Percentiles rank a stretch among this genome's conserved stretches.
Conservation (phyloP, 2,329 filamentous ascomycete species). For the Rhynchosporium graminicola region DNA sequence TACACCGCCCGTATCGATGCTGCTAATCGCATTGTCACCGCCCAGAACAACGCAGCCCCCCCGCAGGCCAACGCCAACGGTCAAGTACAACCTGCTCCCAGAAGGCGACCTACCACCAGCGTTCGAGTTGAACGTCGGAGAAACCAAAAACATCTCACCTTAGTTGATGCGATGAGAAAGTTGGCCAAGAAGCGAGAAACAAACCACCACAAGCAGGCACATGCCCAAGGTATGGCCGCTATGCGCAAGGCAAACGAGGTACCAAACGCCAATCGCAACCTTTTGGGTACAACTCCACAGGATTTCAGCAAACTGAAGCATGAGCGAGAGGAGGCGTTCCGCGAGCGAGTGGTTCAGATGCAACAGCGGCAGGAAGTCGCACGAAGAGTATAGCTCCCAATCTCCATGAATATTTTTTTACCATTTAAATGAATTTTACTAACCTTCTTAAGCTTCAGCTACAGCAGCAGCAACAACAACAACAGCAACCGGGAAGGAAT, state of each 20-base stretch:
- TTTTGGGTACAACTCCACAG: constrained; percentile 68
- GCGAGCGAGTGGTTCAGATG: constrained; percentile 58
- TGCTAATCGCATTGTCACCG: constrained; percentile 53
- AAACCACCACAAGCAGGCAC: constrained; percentile 81
- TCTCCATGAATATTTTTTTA: constrained; percentile 23
- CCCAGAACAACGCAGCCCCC: constrained; percentile 40
- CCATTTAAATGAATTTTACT: constrained; percentile 14
- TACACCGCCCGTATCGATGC: constrained; percentile 63
- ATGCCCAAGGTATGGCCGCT: constrained; percentile 72
- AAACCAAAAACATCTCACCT: constrained; percentile 80
- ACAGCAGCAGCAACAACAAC: constrained; percentile 28
- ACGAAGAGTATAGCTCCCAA: constrained; percentile 52
- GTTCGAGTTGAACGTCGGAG: constrained; percentile 83
- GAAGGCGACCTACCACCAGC: constrained; percentile 74
- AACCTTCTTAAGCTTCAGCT: constrained; percentile 46
- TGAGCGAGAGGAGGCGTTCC: constrained; percentile 75
- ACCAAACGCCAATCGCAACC: constrained; percentile 45
- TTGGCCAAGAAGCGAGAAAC: constrained; percentile 92
- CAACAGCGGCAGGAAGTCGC: constrained; percentile 45
- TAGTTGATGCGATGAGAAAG: constrained; percentile 95
- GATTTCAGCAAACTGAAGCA: constrained; percentile 89
- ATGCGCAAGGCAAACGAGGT: constrained; percentile 78
- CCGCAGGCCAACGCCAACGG: constrained; percentile 41
- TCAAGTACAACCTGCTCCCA: constrained; percentile 54
- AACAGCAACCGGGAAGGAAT: constrained; percentile 26